Conservation (phyloP, 2,329 filamentous ascomycete genomes). For the Fusarium graminum region DNA sequence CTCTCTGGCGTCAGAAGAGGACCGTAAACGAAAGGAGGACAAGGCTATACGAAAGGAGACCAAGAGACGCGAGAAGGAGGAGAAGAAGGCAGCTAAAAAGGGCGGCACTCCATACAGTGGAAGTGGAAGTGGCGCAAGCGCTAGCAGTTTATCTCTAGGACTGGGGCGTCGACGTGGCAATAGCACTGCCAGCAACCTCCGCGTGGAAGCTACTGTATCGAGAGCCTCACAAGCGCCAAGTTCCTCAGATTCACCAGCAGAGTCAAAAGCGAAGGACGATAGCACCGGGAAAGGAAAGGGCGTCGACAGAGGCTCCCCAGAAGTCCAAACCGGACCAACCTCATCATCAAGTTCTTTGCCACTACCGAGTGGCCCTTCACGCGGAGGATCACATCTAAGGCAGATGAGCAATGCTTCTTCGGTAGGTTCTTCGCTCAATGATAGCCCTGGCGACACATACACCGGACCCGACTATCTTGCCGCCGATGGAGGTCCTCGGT, state of each 20-base stretch:
- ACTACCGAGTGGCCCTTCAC: conserved; percentile 64
- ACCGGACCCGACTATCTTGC: conserved; percentile 51
- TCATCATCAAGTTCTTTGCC: conserved; percentile 58
- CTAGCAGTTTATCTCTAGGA: conserved; percentile 74
- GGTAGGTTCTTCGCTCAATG: conserved; percentile 79
- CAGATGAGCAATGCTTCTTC: conserved; percentile 92
- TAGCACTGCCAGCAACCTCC: conserved; percentile 70
- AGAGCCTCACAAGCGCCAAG: conserved; percentile 54
- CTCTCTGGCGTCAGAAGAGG: conserved; percentile 92
- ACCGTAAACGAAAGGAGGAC: conserved; percentile 83
- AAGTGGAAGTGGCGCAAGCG: conserved; percentile 63
- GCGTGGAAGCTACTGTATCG: conserved; percentile 67
- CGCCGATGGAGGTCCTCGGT: conserved; percentile 61
- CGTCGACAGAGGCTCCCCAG: conserved; percentile 66
- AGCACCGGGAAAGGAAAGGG: conserved; percentile 74
- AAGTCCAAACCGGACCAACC: conserved; percentile 46
- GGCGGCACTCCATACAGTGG: conserved; percentile 54
- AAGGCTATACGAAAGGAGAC: conserved; percentile 74
- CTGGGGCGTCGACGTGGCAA: conserved; percentile 71
- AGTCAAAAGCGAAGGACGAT: conserved; percentile 51
- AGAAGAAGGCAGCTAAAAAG: conserved; percentile 82
- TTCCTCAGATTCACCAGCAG: conserved; percentile 42
- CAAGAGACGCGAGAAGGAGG: conserved; percentile 87
- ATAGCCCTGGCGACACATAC: conserved; percentile 71
- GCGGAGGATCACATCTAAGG: conserved; percentile 78